Base-by-base conservation (phyloP, 2,329 filamentous ascomycete species). In the Sporothrix sp. region DNA sequence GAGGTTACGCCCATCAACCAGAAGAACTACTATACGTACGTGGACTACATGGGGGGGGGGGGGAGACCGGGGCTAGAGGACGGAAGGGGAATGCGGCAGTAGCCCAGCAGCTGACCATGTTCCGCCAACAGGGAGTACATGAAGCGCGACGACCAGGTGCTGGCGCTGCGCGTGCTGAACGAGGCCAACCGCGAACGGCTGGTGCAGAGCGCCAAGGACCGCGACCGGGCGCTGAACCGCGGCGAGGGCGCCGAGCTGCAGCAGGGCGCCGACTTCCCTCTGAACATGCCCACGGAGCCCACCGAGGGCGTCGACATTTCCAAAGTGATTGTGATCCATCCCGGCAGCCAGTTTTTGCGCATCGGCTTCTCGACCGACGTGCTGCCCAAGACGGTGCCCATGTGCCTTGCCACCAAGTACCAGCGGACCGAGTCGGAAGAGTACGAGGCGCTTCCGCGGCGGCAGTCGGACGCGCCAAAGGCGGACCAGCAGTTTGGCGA, bases 11-110 rank as follows among this genome's bases (percentile, higher is more conserved):
- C 93, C 61, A 98, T 98, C 69, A 98, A 98, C 65, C 93, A 98
- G 68, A 98, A 98, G 73, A 98, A 98, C 68, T 98, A 98, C 68
- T 96, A 96, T 67, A 95, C 90, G 87, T 93, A 75, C 55, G 82
- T 72, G n/a, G 16, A 32, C 21, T 6, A 21, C 23, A n/a, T n/a
- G n/a, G n/a, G n/a, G 8, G 27, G 8, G 13, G 11, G 4, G 21
- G 27, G 1, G n/a, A 10, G 18, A 35, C 13, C 6, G 10, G 10
- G 25, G 25, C 25, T 28, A 10, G 25, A 28, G 5, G 25, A 6
- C 10, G 25, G 25, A 28, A 6, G 25, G 5, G 5, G 25, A 10
- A 10, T 28, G 25, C n/a, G n/a, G n/a, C n/a, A n/a, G n/a, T n/a
- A n/a, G n/a, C n/a, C n/a, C n/a, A n/a, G n/a, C n/a, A n/a, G n/a